A percentile compares a stretch with the other conserved stretches of the same genome.
Conservation (phyloP, 2,329 filamentous ascomycete genomes). For the Clarireedia hainanense region DNA sequence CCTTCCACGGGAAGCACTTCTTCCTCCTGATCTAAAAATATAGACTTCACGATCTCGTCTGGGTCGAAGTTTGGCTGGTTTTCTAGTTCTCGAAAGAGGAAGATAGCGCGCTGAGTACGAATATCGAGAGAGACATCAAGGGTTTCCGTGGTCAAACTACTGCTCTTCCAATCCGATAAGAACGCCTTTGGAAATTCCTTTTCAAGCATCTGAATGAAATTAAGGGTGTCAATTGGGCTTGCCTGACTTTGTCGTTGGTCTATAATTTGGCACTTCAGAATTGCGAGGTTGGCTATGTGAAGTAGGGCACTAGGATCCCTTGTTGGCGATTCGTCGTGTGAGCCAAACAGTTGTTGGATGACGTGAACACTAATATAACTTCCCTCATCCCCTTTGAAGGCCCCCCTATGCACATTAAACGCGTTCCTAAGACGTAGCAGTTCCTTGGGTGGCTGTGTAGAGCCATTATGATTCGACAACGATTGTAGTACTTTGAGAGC, state of each 20-base stretch:
- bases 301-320: slow-evolving; percentile 30
- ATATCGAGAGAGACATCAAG: slow-evolving; percentile 44
- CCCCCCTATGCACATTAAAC: slow-evolving; percentile 16
- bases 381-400: slow-evolving; percentile 7
- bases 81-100: slow-evolving; percentile 31
- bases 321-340: slow-evolving; percentile 11
- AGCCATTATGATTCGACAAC: slow-evolving; percentile 26
- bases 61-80: slow-evolving; percentile 31
- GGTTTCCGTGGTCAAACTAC: slow-evolving; percentile 34
- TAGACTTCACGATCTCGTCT: slow-evolving; percentile 21
- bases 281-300: slow-evolving; percentile 37
- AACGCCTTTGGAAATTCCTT: slow-evolving; percentile 30
- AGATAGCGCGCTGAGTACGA: slow-evolving; percentile 45
- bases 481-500: slow-evolving; percentile 31
- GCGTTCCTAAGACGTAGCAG: slow-evolving; percentile 25
- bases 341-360: slow-evolving; percentile 28
- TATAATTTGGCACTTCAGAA: background rate
- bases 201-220: slow-evolving; percentile 28
- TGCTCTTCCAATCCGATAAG: slow-evolving; percentile 31
- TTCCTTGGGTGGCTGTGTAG: slow-evolving; percentile 15
- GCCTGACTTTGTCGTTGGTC: background rate
- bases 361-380: slow-evolving; percentile 32
- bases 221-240: background rate
- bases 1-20: slow-evolving; percentile 10
- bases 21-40: background rate